phyloP scores from a whole-genome alignment of 345 rosid species.

The Linum usitatissimum region DNA sequence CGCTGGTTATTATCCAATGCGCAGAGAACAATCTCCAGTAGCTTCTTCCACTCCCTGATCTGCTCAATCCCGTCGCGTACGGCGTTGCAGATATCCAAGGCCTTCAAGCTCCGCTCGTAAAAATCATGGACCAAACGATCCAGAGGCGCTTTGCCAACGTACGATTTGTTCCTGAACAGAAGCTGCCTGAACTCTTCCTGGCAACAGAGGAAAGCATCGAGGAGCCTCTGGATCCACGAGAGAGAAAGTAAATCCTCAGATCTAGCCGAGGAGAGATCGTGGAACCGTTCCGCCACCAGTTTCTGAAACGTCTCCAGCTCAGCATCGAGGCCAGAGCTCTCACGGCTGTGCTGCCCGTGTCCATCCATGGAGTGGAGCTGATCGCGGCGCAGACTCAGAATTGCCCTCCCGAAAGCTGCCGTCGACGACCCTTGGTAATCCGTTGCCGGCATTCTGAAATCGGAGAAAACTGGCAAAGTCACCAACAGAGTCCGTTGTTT shows the following conservation, averaged over 20 bases:
- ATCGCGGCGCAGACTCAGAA: conserved; percentile 32
- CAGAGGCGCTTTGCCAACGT: conserved; percentile 28
- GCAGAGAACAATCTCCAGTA: conserved; percentile 32
- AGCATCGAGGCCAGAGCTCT: conserved; percentile 16
- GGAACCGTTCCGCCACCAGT: conserved; percentile 46
- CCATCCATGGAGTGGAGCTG: conserved; percentile 33
- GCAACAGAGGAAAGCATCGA: conserved; percentile 43
- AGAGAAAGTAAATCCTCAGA: conserved; percentile 46
- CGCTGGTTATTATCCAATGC: conserved; percentile 38
- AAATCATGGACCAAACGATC: conserved; percentile 29
- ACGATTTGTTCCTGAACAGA: conserved; percentile 28
- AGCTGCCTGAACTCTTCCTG: conserved; percentile 58
- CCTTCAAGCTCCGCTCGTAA: conserved; percentile 33
- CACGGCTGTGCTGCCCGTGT: conserved; percentile 6
- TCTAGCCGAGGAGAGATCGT: conserved; percentile 28
- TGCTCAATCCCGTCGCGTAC: conserved; percentile 37
- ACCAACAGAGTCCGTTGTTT: background rate
- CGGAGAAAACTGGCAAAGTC: background rate
- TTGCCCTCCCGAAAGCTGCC: conserved; percentile 27
- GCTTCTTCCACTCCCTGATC: conserved; percentile 37
- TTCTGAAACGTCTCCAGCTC: conserved; percentile 57
- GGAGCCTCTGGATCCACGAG: conserved; percentile 47
- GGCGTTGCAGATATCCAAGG: conserved; percentile 41
- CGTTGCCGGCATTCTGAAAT: conserved; percentile 20
- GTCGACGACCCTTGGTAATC: conserved; percentile 20